These are phyloP conservation scores for Scheffersomyces lignicola DNA, from an alignment of 1,139 yeast species.

Conservation along the genomic window DNA sequence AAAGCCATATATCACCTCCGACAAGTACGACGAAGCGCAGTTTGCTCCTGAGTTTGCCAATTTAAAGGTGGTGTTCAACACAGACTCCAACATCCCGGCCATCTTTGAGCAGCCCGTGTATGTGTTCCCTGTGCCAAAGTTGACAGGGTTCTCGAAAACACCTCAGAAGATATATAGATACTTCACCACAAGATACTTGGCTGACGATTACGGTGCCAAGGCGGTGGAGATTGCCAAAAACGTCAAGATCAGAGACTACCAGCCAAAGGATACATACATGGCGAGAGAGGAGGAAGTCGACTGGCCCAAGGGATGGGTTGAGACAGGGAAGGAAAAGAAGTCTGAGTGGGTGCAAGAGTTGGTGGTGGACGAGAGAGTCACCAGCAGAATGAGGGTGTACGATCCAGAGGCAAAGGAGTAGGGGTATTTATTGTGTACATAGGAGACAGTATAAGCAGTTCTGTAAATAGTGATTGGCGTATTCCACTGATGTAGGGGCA, in stretches of 20 bases:
- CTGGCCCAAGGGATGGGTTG: slow-evolving; percentile 91
- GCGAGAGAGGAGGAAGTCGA: slow-evolving; percentile 75
- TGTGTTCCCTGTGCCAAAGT: slow-evolving; percentile 70
- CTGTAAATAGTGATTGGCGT: not conserved
- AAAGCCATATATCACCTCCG: slow-evolving; percentile 61
- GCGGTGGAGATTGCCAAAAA: slow-evolving; percentile 64
- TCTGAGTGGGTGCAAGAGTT: slow-evolving; percentile 91
- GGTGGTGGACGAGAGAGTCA: slow-evolving; percentile 66
- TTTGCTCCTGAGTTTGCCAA: slow-evolving; percentile 64
- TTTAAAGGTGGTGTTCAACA: slow-evolving; percentile 19
- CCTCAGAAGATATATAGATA: slow-evolving; percentile 78
- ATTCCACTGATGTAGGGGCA: slow-evolving; percentile 1
- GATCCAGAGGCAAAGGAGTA: slow-evolving; percentile 15
- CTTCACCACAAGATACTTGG: slow-evolving; percentile 69
- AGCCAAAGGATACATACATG: slow-evolving; percentile 50
- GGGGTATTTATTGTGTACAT: too few relatives aligned
- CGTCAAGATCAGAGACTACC: slow-evolving; percentile 57
- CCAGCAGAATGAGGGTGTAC: slow-evolving; percentile 56
- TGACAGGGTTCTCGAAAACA: slow-evolving; percentile 74
- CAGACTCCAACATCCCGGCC: slow-evolving; percentile 50
- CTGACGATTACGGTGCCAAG: slow-evolving; percentile 66
- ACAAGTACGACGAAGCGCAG: slow-evolving; percentile 51
- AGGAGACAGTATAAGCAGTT: slow-evolving; percentile 4
- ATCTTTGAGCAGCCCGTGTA: slow-evolving; percentile 73
- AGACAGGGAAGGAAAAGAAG: slow-evolving; percentile 62